Base-by-base conservation (phyloP, 192 early-diverging fungal species). In the Entomortierella beljakovae region DNA sequence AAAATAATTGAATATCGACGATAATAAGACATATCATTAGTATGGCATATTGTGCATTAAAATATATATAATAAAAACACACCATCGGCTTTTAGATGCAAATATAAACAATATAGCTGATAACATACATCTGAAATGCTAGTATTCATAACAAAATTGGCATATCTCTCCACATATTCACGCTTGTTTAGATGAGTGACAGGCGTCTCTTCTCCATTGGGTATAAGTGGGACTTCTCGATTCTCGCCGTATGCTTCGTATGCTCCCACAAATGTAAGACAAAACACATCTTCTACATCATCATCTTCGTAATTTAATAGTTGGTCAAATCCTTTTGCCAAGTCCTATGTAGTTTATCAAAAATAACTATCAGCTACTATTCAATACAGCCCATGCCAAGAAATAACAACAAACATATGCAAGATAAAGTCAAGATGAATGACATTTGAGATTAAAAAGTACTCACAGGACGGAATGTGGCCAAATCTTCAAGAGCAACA, bases 261-360 rank as follows among this genome's bases (percentile, higher is more conserved):
- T 34, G 88, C 88, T 3, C 89, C 88, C 9, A 92, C 89, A 82
- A 98, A 99, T 23, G 90, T 89, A 25, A 93, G 83, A 38, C 93
- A 90, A 68, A 97, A 98, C 5, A 93, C 90, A 55, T 88, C 82
- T 70, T 95, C 94, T 2, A 98, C 91, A 71, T 98, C 93, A 26
- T 69, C 79, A 23, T 91, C 90, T 18, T 83, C 84, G 34, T 90
- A 97, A n/a, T 87, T 85, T n/a, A 99, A 85, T 1, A 99, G 76
- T 62, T 95, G 88, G 22, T 93, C 85, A 43, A 99, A 88, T 2
- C 97, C 96, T 32, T 88, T 88, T 9, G 89, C 92, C 13, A 99
- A 81, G 13, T 88, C 82, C 57, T 89, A 88, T 34, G 10, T n/a
- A n/a, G n/a, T n/a, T n/a, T n/a, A n/a, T n/a, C n/a, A n/a, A n/a